Evolutionary conservation across 139 green algal genomes (phyloP), one percentile per base, ranked within the genome.

Genomic region (Chlamydomonas sphaeroides): DNA sequence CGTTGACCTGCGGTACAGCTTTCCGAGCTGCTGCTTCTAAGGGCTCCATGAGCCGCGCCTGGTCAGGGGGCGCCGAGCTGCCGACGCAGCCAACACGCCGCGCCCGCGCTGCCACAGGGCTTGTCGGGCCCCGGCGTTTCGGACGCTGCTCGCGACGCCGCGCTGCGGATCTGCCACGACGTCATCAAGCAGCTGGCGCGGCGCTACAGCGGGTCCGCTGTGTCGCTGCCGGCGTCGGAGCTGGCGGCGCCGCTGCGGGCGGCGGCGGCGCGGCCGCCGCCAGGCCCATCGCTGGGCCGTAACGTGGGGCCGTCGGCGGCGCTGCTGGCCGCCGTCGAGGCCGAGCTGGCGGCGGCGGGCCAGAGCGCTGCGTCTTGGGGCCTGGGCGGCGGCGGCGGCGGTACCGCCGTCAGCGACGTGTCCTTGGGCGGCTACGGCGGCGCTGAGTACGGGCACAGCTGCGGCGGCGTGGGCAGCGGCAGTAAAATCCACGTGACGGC

Each of bases 151-250:
- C 61, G 75, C 23, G 75, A 82, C 3, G 41, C 63, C 32, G 75
- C 75, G 33, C 75, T 82, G 32, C 61, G 75, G 0, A 41, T 53
- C 3, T 63, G 30, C 41, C 75, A 82, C 33, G 75, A 82, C 62
- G 75, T 51, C 10, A 53, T 82, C 2, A 82, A 82, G 62, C 62
- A 72, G 62, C 75, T 82, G 10, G 75, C 75, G 2, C 61, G 75
- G 17, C 61, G 75, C 26, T 82, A 82, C 75, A 72, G 65, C 75
- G 75, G 75, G n/a, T 35, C 42, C 11, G 15, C 32, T 18, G 59
- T 82, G 42, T 8, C 61, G 45, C 59, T 82, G 42, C 75, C 75
- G 23, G 28, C 23, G 11, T 30, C 41, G 11, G 42, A 72, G 38
- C 25, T 53, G 65, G 10, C 6, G 30, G 56, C 56, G 18, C 18